Evolutionary conservation across 2,329 filamentous ascomycete species (phyloP).

Genomic region (Ophiosphaerella narmari): DNA sequence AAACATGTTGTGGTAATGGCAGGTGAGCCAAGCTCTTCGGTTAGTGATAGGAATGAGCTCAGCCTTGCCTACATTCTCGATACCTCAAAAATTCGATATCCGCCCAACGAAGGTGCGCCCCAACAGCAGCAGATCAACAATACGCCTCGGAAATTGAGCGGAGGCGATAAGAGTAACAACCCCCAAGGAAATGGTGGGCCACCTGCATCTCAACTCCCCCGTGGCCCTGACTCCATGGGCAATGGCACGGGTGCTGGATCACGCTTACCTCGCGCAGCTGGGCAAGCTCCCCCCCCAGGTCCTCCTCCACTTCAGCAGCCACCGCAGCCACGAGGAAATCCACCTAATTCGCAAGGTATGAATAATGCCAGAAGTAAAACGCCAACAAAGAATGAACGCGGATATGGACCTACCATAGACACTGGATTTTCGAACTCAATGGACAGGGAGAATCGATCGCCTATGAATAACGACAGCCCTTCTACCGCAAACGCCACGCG

Average conservation of each 20-base stretch:
- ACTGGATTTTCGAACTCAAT: conserved; percentile 48
- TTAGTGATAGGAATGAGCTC: conserved; percentile 79
- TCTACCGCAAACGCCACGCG: conserved; percentile 29
- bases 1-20: conserved; percentile 92
- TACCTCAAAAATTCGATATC: conserved; percentile 95
- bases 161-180: conserved; percentile 51
- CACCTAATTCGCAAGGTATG: conserved; percentile 20
- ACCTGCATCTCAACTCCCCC: conserved; percentile 29
- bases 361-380: conserved; percentile 52
- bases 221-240: conserved; percentile 43
- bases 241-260: conserved; percentile 50
- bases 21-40: conserved; percentile 89
- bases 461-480: conserved; percentile 50
- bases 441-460: conserved; percentile 55
- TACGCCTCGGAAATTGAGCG: conserved; percentile 52
- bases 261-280: conserved; percentile 63
- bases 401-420: conserved; percentile 49
- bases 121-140: conserved; percentile 31
- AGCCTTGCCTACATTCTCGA: conserved; percentile 90
- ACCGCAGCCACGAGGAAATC: conserved; percentile 59
- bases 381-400: conserved; percentile 55
- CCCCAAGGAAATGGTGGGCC: conserved; percentile 42
- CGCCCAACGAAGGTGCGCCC: conserved; percentile 66
- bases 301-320: conserved; percentile 69
- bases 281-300: conserved; percentile 61